A percentile compares a stretch with the other conserved stretches of the same genome.
Evolutionary conservation across 352 stramenopile genomes (phyloP).

Genomic region (Phytophthora litchii): DNA sequence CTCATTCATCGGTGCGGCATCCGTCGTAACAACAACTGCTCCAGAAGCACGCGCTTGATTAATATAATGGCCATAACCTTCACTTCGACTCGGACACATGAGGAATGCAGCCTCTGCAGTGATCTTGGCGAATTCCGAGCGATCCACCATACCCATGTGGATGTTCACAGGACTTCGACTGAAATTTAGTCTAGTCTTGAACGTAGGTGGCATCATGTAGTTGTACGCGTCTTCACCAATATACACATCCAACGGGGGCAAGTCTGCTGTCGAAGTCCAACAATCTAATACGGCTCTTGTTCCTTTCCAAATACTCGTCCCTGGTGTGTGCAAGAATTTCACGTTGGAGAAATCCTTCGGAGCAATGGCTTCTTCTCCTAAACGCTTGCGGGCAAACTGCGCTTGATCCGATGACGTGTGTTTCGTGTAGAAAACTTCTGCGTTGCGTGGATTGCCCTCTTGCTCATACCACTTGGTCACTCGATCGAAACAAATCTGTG

Average conservation of each 20-base stretch:
- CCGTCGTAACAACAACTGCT: slow-evolving; percentile 52
- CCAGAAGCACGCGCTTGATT: slow-evolving; percentile 63
- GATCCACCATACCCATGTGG: slow-evolving; percentile 26
- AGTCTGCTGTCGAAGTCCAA: slow-evolving; percentile 47
- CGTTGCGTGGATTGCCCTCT: slow-evolving; percentile 41
- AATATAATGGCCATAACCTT: slow-evolving; percentile 77
- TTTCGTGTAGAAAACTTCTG: slow-evolving; percentile 54
- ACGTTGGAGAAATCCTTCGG: slow-evolving; percentile 48
- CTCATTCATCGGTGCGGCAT: slow-evolving; percentile 71
- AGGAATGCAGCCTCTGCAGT: slow-evolving; percentile 56
- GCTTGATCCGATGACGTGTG: slow-evolving; percentile 54
- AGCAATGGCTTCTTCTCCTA: slow-evolving; percentile 21
- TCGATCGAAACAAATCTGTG: slow-evolving; percentile 42
- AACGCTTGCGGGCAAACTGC: slow-evolving; percentile 19
- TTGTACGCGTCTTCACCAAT: slow-evolving; percentile 32
- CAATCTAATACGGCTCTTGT: slow-evolving; percentile 53
- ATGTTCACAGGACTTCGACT: slow-evolving; percentile 39
- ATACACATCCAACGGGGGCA: slow-evolving; percentile 52
- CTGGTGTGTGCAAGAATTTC: slow-evolving; percentile 59
- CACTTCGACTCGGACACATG: slow-evolving; percentile 57
- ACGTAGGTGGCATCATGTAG: slow-evolving; percentile 11
- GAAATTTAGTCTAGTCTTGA: slow-evolving; percentile 19
- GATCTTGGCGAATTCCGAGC: slow-evolving; percentile 44
- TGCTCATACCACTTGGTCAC: slow-evolving; percentile 54
- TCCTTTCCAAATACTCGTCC: slow-evolving; percentile 56